Evolutionary conservation across 139 green algal species (phyloP).

Genomic region (Coelastrella sp.): DNA sequence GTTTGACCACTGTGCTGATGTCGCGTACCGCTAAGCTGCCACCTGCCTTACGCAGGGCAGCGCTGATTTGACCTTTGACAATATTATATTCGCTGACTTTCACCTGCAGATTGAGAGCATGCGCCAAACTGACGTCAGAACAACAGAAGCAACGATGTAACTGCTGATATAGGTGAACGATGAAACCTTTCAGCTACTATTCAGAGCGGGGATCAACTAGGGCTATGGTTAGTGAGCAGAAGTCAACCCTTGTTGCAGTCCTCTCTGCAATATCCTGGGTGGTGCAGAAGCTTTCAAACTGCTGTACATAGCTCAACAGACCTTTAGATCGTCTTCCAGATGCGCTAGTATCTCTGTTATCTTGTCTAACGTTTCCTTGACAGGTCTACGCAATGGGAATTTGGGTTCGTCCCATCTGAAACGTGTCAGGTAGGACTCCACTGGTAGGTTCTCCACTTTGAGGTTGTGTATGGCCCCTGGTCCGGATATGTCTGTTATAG

Average conservation of each 20-base stretch:
- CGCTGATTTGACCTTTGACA: constrained; percentile 79
- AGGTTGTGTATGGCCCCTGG: constrained; percentile 27
- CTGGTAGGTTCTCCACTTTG: constrained; percentile 57
- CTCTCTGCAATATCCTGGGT: no score
- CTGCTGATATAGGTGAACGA: no score
- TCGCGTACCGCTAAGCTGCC: constrained; percentile 90
- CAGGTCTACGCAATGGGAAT: constrained; percentile 86
- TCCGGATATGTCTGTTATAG: constrained; percentile 70
- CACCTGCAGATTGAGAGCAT: constrained; percentile 56
- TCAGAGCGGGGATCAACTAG: no score
- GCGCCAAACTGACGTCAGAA: no score
- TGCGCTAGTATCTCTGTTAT: constrained; percentile 88
- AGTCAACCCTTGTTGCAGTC: no score
- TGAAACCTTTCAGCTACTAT: no score
- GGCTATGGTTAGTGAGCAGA: no score
- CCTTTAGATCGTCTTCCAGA: constrained; percentile 99
- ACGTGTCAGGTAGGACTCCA: constrained; percentile 46
- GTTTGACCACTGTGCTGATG: constrained; percentile 71
- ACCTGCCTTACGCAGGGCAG: constrained; percentile 81
- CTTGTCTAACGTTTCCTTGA: constrained; percentile 92
- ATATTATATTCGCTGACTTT: constrained; percentile 89
- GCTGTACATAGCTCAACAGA: no score
- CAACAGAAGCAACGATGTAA: background rate
- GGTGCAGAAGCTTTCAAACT: background rate
- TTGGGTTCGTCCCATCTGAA: constrained; percentile 96